phyloP scores from a whole-genome alignment of 2,329 filamentous ascomycete genomes.

The Colletotrichum brevisporum region DNA sequence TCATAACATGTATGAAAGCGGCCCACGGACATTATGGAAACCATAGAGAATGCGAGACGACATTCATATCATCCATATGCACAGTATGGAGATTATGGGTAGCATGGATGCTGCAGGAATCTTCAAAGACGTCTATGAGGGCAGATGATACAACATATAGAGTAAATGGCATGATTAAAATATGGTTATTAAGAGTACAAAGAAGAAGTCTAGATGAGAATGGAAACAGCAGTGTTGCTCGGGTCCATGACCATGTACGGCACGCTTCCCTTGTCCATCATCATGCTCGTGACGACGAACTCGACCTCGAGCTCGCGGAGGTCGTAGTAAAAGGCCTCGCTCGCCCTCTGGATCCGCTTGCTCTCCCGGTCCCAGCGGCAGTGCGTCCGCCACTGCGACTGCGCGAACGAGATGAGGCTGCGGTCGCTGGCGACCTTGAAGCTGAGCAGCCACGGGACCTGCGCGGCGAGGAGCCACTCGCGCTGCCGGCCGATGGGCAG shows the following conservation, averaged over 20 bases:
- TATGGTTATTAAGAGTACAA: neutral
- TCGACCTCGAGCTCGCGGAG: slow-evolving; percentile 47
- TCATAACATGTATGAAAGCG: no score
- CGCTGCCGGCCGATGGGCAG: slow-evolving; percentile 58
- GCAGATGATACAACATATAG: neutral
- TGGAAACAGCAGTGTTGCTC: slow-evolving; percentile 53
- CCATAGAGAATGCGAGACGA: no score
- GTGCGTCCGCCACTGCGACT: slow-evolving; percentile 52
- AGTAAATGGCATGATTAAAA: neutral
- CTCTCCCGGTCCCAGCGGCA: slow-evolving; percentile 43
- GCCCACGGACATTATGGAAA: no score
- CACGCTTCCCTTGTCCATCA: slow-evolving; percentile 51
- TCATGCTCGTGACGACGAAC: slow-evolving; percentile 49
- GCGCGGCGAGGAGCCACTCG: slow-evolving; percentile 61
- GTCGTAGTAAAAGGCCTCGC: slow-evolving; percentile 47
- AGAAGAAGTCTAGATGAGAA: slow-evolving; percentile 36
- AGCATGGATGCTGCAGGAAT: no score
- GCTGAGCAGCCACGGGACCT: slow-evolving; percentile 61
- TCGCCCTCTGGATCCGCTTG: slow-evolving; percentile 44
- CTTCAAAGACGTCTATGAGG: no score
- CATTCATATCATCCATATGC: no score
- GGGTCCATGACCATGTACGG: slow-evolving; percentile 58
- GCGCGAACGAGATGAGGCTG: slow-evolving; percentile 57
- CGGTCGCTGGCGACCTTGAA: slow-evolving; percentile 57
- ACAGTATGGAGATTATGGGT: no score